Base-by-base conservation (phyloP, 306 rosid species). In the Rosa persica region DNA sequence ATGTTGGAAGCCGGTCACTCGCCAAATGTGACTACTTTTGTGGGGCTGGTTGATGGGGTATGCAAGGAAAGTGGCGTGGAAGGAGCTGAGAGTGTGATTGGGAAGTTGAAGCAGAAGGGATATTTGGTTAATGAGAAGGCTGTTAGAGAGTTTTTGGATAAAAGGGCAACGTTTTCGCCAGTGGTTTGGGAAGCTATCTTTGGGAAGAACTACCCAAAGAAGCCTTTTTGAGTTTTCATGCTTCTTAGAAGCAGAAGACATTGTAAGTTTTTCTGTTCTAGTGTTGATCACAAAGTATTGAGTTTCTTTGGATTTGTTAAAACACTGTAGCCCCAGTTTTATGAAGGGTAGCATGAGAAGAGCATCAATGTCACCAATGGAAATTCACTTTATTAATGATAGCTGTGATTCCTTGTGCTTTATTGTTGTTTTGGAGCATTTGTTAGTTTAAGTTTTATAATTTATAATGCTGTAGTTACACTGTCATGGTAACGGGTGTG, bases 1-100 rank as follows among this genome's bases (percentile, higher is more conserved):
- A 95, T 95, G 98, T 77, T 95, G 83, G 90, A 91, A 75, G 88
- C 89, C 7, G 93, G 98, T 70, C 89, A 91, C 77, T 89, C 92
- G 40, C 97, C 93, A 38, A 92, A 95, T 78, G 88, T 86, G 22
- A n/a, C 79, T 12, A 89, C 98, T 74, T 92, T 95, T 57, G 89
- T 95, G 8, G 92, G 89, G 67, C 54, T 92, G 72, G 84, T 91
- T 66, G 89, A 89, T 60, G 79, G 83, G 81, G 65, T 90, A 79
- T 92, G 97, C 81, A 83, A 76, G 77, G 90, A 86, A 61, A 89
- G 76, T 73, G 93, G 90, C 1, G 78, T 88, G 22, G 93, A 88
- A 54, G 98, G 89, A 86, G 93, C 92, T 39, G 85, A 80, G 69
- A 80, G 66, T 51, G 83, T 82, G 46, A 49, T 95, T 77, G 85